Evolutionary conservation across 169 alveolate genomes (phyloP).

Genomic region (Amoebophrya sp.): DNA sequence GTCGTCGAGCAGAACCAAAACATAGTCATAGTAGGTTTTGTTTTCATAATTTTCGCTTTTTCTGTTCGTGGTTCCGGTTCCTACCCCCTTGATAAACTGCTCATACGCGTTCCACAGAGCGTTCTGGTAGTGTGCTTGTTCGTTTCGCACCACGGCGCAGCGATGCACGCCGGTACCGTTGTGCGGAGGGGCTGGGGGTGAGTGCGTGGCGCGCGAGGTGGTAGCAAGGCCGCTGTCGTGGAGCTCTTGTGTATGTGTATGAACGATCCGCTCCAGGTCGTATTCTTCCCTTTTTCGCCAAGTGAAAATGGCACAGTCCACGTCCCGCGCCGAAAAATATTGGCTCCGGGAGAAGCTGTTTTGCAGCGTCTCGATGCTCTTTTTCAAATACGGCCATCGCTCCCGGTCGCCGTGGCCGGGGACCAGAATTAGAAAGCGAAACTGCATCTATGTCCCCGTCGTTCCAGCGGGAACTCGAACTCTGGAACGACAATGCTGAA

Average conservation of each 20-base stretch:
- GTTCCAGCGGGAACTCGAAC: no score
- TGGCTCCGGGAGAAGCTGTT: background rate
- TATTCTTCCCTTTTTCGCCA: background rate
- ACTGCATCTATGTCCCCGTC: no score
- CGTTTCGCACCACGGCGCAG: background rate
- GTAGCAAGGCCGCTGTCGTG: background rate
- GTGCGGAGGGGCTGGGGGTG: background rate
- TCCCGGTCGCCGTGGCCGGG: background rate
- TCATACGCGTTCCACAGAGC: background rate
- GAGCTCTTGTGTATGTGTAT: no score
- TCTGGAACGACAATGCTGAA: no score
- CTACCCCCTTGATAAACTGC: background rate
- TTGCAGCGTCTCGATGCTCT: background rate
- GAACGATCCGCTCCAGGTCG: background rate
- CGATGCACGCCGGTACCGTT: background rate
- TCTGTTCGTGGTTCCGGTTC: background rate
- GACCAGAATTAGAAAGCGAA: background rate
- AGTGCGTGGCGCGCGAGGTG: background rate
- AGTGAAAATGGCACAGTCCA: background rate
- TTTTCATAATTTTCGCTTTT: background rate
- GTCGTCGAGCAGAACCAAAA: background rate
- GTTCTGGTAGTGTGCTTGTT: background rate
- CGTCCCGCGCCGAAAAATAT: background rate
- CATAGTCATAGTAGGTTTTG: background rate
- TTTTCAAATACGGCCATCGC: background rate